Evolutionary conservation across 176 grass and related monocot species (phyloP), one percentile per base, ranked within the genome.

Genomic region (Bothriochloa decipiens): DNA sequence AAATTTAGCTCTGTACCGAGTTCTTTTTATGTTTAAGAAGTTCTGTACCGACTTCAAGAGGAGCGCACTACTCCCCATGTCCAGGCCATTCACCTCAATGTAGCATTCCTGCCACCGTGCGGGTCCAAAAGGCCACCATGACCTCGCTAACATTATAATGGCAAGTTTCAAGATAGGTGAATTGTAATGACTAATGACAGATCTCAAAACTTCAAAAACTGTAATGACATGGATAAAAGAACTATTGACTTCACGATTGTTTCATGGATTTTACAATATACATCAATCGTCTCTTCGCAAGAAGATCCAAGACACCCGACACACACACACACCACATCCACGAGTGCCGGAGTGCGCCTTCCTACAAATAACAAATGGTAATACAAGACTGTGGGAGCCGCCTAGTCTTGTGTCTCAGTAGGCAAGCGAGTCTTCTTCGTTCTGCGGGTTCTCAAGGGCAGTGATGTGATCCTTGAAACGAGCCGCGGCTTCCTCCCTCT

Each of bases 401-500:
- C 17, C 5, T 7, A 9, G 77, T 50, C 49, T 18, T 23, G 35
- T 29, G 18, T 4, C 5, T 88, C 78, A 85, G 73, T 53, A 92
- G 4, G 8, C 18, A n/a, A 92, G 79, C 40, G 79, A 77, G 36
- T 84, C 74, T 70, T 94, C 89, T 87, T 93, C 96, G 41, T 93
- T 82, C 6, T 17, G 76, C 5, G 75, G 86, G 13, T 82, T 95
- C 67, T 94, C 93, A 16, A 95, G 83, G 68, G 86, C 79, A 0
- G 78, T 73, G 63, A 89, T 52, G 37, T 95, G 91, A 49, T 93
- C 80, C 86, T 72, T 94, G 82, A 98, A 98, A 83, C 72, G 81
- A 58, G 70, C 60, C 4, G 93, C 93, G 0, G 93, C 87, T 60
- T 92, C 83, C 76, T 96, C 96, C 79, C 91, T 95, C 78, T 94